phyloP scores from a whole-genome alignment of 169 alveolate genomes.

The Plasmodium gonderi region DNA sequence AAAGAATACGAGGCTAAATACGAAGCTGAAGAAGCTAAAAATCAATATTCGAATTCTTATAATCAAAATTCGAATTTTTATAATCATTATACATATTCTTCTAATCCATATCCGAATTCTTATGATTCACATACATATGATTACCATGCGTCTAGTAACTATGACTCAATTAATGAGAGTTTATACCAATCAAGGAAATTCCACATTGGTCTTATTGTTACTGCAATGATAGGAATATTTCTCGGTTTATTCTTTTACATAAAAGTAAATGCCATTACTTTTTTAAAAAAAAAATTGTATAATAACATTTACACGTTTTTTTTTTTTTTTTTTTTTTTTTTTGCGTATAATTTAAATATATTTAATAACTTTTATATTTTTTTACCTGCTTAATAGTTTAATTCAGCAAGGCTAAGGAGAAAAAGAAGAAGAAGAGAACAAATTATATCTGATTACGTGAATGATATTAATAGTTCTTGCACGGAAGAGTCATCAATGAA shows the following conservation, averaged over 20 bases:
- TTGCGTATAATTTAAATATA: neutral
- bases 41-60: neutral
- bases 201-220: neutral
- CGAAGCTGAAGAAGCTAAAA: no score
- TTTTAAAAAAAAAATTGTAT: neutral
- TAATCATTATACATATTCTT: neutral
- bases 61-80: neutral
- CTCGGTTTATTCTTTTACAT: neutral
- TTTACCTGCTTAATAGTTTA: neutral
- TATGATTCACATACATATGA: neutral
- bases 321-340: neutral
- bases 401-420: neutral
- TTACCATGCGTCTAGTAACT: neutral
- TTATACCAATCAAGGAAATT: neutral
- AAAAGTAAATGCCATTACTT: neutral
- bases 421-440: neutral
- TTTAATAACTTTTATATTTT: neutral
- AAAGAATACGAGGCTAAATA: neutral
- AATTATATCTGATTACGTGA: neutral
- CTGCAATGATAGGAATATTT: neutral
- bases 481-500: neutral
- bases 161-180: neutral
- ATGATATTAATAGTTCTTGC: neutral
- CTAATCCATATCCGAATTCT: neutral
- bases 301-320: neutral